phyloP scores from a whole-genome alignment of 139 green algal genomes.

The Chlorella sp. region DNA sequence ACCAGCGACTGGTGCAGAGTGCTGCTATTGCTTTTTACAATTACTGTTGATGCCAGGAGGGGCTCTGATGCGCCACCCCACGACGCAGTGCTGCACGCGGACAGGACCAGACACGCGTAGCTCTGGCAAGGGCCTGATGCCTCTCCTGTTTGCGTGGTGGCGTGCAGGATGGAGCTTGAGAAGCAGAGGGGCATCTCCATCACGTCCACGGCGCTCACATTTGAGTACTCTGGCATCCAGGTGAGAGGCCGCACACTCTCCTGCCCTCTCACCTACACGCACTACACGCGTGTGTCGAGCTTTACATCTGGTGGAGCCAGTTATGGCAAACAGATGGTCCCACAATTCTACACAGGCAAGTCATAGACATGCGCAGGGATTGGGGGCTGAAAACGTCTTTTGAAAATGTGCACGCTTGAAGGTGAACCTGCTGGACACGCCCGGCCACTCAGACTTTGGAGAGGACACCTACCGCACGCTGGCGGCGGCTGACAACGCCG shows the following conservation, averaged over 20 bases:
- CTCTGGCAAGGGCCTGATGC: not conserved
- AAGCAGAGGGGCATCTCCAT: slow-evolving; percentile 73
- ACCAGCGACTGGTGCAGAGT: slow-evolving; percentile 18
- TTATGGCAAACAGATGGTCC: too few species aligned
- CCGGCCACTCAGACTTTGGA: slow-evolving; percentile 59
- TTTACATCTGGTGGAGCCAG: too few species aligned
- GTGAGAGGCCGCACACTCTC: not conserved
- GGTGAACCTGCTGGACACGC: slow-evolving; percentile 73
- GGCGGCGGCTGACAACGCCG: slow-evolving; percentile 70
- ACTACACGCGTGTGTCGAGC: too few species aligned
- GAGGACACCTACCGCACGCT: slow-evolving; percentile 68
- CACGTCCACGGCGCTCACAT: slow-evolving; percentile 67
- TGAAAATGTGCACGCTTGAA: slow-evolving; percentile 16
- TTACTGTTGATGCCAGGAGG: not conserved
- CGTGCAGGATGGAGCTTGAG: slow-evolving; percentile 70
- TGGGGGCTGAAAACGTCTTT: too few species aligned
- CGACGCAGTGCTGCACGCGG: too few species aligned
- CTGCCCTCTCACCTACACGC: too few species aligned
- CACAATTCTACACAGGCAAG: too few species aligned
- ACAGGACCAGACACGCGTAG: too few species aligned
- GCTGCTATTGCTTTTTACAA: not conserved
- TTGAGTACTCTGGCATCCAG: slow-evolving; percentile 40
- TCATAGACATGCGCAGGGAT: too few species aligned
- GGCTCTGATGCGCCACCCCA: not conserved
- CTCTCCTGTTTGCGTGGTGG: not conserved